A percentile compares a stretch with the other conserved stretches of the same genome.
These are phyloP conservation scores for Sapria himalayana DNA, from an alignment of 345 rosid genomes.

Conservation along the genomic window DNA sequence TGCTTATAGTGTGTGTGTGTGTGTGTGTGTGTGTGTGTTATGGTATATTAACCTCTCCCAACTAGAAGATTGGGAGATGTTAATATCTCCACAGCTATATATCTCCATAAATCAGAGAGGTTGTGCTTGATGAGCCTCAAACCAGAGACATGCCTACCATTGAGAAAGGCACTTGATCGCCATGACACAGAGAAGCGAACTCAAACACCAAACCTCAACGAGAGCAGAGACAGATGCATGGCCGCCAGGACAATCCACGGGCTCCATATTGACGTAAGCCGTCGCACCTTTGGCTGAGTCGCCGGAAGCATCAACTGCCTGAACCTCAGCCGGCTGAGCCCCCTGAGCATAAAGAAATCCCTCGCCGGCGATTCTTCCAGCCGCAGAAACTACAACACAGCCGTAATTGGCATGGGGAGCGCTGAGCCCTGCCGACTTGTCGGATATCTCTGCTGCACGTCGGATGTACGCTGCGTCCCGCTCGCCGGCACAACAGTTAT, in stretches of 20 bases:
- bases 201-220: slow-evolving; percentile 44
- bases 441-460: slow-evolving; percentile 53
- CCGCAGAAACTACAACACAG: slow-evolving; percentile 36
- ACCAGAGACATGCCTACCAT: too few species aligned
- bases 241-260: slow-evolving; percentile 91
- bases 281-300: slow-evolving; percentile 34
- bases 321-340: slow-evolving; percentile 56
- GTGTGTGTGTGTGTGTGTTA: too few species aligned
- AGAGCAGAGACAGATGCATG: slow-evolving; percentile 66
- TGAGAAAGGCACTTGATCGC: too few species aligned
- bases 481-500: slow-evolving; percentile 13
- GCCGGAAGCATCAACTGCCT: slow-evolving; percentile 55
- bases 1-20: too few species aligned
- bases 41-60: too few species aligned
- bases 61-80: too few species aligned
- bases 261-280: slow-evolving; percentile 74
- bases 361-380: slow-evolving; percentile 51
- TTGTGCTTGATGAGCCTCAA: too few species aligned
- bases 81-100: too few species aligned
- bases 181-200: too few species aligned
- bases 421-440: slow-evolving; percentile 57
- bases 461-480: slow-evolving; percentile 32
- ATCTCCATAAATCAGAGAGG: too few species aligned
- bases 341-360: slow-evolving; percentile 79
- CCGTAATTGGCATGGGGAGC: slow-evolving; percentile 95